These are phyloP conservation scores for Apiotrichum gamsii DNA, from an alignment of 1,284 basidiomycete genomes.

Conservation along the genomic window DNA sequence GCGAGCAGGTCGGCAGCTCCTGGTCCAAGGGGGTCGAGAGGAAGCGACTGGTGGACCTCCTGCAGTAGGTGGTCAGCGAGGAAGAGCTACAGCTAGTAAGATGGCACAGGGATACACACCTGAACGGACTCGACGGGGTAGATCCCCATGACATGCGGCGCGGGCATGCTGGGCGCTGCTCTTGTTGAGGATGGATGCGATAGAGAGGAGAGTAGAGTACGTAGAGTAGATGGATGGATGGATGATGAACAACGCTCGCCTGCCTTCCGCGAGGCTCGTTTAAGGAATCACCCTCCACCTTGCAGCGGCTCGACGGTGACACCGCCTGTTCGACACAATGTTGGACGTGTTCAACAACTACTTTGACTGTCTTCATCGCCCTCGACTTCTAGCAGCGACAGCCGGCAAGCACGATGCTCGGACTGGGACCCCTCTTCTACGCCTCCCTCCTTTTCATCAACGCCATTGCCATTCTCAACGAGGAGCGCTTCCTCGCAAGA, in stretches of 20 bases:
- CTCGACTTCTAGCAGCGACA: too few species aligned
- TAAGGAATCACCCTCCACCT: too few species aligned
- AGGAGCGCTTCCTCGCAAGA: constrained; percentile 87
- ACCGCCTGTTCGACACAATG: too few species aligned
- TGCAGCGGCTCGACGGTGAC: too few species aligned
- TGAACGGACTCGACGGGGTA: constrained; percentile 40
- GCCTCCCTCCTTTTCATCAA: constrained; percentile 72
- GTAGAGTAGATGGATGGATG: too few species aligned
- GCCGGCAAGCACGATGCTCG: constrained; percentile 13
- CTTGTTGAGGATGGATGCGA: neutral
- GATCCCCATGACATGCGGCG: constrained; percentile 37
- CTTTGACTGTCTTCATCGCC: too few species aligned
- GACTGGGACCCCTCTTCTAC: constrained; percentile 47
- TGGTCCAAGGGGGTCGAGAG: constrained; percentile 72
- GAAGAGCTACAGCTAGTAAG: too few species aligned
- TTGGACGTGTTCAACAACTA: too few species aligned
- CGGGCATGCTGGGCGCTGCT: constrained; percentile 26
- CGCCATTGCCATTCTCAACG: constrained; percentile 86
- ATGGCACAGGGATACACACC: constrained; percentile 15
- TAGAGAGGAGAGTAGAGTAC: neutral
- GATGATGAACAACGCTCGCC: neutral
- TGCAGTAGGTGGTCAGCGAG: constrained; percentile 42
- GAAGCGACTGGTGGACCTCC: constrained; percentile 89
- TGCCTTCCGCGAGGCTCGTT: too few species aligned
- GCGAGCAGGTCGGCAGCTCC: constrained; percentile 77